Base-by-base conservation (phyloP, 345 rosid genomes). In the Euphorbia tirucalli region DNA sequence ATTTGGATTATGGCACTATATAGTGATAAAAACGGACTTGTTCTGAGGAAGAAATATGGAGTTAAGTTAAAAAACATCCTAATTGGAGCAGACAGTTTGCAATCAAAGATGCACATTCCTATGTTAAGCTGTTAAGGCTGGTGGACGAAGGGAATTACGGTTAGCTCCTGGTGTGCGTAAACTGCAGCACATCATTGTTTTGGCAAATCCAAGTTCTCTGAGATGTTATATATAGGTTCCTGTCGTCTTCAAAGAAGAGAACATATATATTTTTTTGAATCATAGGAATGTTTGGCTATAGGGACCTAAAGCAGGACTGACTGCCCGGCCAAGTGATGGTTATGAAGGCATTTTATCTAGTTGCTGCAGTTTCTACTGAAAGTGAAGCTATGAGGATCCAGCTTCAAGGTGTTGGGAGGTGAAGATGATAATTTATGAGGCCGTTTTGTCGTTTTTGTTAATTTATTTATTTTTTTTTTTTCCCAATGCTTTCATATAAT, bases 1-100 rank as follows among this genome's bases (percentile, higher is more conserved):
- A 78, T 65, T 69, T 93, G 86, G 87, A 80, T 70, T 93, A 66
- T 66, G 96, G 98, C 72, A 76, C 93, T 16, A 85, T 75, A 48
- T 93, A 90, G 85, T 24, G 54, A 41, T n/a, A n/a, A 18, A 22
- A 10, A 19, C 27, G 14, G 6, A 30, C 25, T 15, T 43, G 15
- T 50, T 21, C 19, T 18, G 24, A 21, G 27, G 5, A 35, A 52
- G 44, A 3, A 37, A 10, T 19, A n/a, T 18, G n/a, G 28, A 43
- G 54, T 31, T 22, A 32, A n/a, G 44, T 41, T 41, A 4, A 19
- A 56, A 35, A 48, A 63, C 27, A 66, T 50, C 69, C 39, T 65
- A 54, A 16, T n/a, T 11, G 72, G 52, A 15, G 73, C 64, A 21
- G 27, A 39, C 41, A 49, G 22, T 60, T 31, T 54, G 59, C 30